Conservation (phyloP, 139 green algal species). For the Closterium sp. region DNA sequence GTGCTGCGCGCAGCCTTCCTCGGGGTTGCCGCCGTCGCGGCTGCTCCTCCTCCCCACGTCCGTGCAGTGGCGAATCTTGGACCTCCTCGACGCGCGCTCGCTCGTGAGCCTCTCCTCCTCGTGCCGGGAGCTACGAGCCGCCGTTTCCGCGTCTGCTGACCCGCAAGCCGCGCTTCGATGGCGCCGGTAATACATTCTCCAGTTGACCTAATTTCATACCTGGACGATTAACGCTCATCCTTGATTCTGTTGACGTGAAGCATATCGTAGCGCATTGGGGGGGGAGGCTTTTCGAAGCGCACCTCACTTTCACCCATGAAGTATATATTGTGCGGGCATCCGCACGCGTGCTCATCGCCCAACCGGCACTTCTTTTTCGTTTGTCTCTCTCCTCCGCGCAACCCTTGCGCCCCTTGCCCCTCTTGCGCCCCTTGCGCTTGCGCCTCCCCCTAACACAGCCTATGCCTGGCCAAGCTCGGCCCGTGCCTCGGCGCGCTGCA, state of each 20-base stretch:
- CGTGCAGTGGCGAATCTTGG: neutral
- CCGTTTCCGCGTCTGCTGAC: neutral
- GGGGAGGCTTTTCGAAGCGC: neutral
- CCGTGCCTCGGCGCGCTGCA: neutral
- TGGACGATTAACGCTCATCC: neutral
- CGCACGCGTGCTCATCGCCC: neutral
- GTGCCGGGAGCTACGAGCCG: neutral
- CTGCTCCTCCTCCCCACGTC: neutral
- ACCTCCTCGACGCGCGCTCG: neutral
- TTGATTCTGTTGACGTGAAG: neutral
- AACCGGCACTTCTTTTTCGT: too few species aligned
- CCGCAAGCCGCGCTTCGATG: neutral
- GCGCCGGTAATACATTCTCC: neutral
- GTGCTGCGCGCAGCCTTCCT: neutral
- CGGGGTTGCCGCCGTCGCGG: neutral
- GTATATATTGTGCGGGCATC: neutral
- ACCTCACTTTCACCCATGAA: neutral
- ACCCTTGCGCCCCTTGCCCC: neutral
- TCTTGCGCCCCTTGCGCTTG: neutral
- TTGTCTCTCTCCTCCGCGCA: too few species aligned
- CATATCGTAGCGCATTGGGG: neutral
- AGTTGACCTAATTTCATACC: neutral
- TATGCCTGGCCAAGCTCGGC: neutral
- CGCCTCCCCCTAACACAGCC: neutral
- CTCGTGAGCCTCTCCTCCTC: neutral